Conservation (phyloP, 1,139 yeast genomes). For the Scheffersomyces titani region DNA sequence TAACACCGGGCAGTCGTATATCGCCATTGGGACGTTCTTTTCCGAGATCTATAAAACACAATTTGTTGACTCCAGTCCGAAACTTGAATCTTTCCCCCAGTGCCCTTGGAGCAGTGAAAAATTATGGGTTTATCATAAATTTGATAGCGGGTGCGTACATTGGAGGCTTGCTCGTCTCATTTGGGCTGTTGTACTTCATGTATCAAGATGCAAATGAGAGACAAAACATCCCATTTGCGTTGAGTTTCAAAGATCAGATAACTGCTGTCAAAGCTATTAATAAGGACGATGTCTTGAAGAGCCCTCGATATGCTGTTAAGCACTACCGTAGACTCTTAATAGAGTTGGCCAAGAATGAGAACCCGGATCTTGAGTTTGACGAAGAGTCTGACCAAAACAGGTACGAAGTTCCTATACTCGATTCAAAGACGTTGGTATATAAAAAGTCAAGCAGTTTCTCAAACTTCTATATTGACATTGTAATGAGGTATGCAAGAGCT, state of each 20-base stretch:
- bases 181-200: conserved; percentile 41
- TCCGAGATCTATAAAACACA: neutral
- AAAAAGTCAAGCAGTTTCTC: conserved; percentile 36
- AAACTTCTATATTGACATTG: conserved; percentile 48
- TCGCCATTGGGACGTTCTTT: neutral
- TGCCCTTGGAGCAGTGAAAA: conserved; percentile 25
- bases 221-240: conserved; percentile 45
- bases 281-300: conserved; percentile 45
- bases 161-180: conserved; percentile 42
- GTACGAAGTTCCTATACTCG: conserved; percentile 37
- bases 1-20: neutral
- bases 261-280: conserved; percentile 46
- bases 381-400: conserved; percentile 24
- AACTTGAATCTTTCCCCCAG: conserved; percentile 10
- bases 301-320: conserved; percentile 47
- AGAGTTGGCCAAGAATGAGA: conserved; percentile 34
- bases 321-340: conserved; percentile 44
- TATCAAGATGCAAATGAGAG: conserved; percentile 43
- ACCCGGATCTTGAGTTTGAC: conserved; percentile 26
- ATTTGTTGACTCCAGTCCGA: conserved; percentile 1
- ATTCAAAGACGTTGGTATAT: conserved; percentile 29
- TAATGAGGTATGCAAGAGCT: conserved; percentile 44
- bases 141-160: conserved; percentile 46
- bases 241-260: conserved; percentile 33
- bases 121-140: conserved; percentile 37